A percentile compares a stretch with the other conserved stretches of the same genome.
phyloP scores from a whole-genome alignment of 306 rosid genomes.

The Prunus mongolica region DNA sequence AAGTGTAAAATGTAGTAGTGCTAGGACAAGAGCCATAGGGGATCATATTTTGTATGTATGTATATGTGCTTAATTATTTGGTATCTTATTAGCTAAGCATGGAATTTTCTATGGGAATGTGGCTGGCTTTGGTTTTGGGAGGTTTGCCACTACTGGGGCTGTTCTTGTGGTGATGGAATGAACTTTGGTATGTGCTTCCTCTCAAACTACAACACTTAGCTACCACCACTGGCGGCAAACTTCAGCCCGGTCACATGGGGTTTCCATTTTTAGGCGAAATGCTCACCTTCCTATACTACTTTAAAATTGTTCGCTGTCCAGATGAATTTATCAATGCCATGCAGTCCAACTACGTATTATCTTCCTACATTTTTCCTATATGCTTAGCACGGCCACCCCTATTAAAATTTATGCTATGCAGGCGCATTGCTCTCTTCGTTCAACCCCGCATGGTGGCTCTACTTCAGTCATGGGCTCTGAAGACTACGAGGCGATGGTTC shows the following conservation, averaged over 20 bases:
- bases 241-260: constrained; percentile 17
- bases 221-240: not conserved
- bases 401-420: no score
- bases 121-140: constrained; percentile 16
- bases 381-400: no score
- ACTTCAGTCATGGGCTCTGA: no score
- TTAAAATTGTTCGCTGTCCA: constrained; percentile 42
- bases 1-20: no score
- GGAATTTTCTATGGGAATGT: not conserved
- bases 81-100: not conserved
- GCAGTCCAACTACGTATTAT: no score
- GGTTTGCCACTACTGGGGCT: constrained; percentile 19
- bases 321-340: constrained; percentile 30
- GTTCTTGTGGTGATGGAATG: constrained; percentile 34
- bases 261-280: constrained; percentile 15
- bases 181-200: constrained; percentile 17
- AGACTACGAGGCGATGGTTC: no score
- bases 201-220: not conserved
- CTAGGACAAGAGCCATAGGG: no score
- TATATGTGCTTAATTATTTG: no score
- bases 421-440: no score
- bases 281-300: constrained; percentile 32
- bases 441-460: no score
- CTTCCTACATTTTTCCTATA: no score
- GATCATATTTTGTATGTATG: no score